These are phyloP conservation scores for Sextonia rubra DNA, from an alignment of 164 flowering plant species.

Conservation along the genomic window DNA sequence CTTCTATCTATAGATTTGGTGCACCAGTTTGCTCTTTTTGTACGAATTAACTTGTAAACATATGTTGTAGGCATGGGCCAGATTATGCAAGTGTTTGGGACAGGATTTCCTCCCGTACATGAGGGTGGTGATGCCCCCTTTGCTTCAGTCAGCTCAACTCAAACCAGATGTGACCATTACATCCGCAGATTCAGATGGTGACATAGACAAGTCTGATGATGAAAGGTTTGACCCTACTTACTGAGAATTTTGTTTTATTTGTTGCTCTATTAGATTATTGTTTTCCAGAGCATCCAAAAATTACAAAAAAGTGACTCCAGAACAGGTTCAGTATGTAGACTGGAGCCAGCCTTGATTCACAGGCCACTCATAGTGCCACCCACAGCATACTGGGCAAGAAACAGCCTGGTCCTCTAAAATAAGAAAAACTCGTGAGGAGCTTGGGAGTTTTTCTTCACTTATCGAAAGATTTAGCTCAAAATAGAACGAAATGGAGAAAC, in stretches of 20 bases:
- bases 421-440: no score
- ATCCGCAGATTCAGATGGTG: slow-evolving; percentile 89
- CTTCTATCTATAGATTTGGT: not conserved
- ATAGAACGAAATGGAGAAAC: no score
- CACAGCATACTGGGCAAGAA: no score
- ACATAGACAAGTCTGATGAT: slow-evolving; percentile 89
- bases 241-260: not conserved
- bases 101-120: slow-evolving; percentile 98
- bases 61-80: slow-evolving; percentile 85
- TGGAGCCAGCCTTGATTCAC: no score
- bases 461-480: no score
- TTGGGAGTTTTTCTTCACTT: no score
- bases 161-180: slow-evolving; percentile 96
- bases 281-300: no score
- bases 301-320: no score
- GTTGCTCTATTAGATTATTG: no score
- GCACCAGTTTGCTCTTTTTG: not conserved
- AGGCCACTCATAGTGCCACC: no score
- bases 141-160: slow-evolving; percentile 93
- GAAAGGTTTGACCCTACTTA: slow-evolving; percentile 50
- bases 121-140: slow-evolving; percentile 97
- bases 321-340: no score
- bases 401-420: no score
- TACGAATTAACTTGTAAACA: slow-evolving; percentile 4
- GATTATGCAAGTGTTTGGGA: slow-evolving; percentile 97